A percentile compares a stretch with the other conserved stretches of the same genome.
phyloP scores from a whole-genome alignment of 257 asterid genomes.

The Striga asiatica region DNA sequence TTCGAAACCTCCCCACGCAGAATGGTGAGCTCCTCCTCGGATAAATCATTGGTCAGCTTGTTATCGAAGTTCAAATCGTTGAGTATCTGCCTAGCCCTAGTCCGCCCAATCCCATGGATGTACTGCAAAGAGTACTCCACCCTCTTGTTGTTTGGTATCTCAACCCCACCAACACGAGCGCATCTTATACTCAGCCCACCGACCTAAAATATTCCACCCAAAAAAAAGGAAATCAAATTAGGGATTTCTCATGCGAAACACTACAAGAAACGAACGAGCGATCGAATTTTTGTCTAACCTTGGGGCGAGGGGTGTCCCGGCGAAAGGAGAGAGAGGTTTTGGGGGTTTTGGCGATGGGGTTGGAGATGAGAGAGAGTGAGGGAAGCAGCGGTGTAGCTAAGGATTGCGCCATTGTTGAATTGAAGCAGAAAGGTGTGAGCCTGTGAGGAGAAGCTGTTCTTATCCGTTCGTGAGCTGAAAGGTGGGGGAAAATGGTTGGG shows the following conservation, averaged over 20 bases:
- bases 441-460: no score
- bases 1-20: slow-evolving; percentile 89
- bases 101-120: slow-evolving; percentile 93
- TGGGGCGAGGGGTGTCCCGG: slow-evolving; percentile 26
- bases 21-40: slow-evolving; percentile 84
- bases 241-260: not conserved
- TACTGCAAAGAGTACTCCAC: slow-evolving; percentile 84
- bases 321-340: slow-evolving; percentile 36
- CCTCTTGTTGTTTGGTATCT: slow-evolving; percentile 91
- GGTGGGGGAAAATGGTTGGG: no score
- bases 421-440: no score
- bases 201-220: slow-evolving; percentile 31
- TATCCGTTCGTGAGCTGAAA: no score
- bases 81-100: slow-evolving; percentile 52
- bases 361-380: slow-evolving; percentile 53
- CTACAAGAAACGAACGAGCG: not conserved
- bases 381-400: slow-evolving; percentile 67
- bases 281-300: slow-evolving; percentile 39
- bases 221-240: not conserved
- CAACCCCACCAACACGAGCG: slow-evolving; percentile 99
- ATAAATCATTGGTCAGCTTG: slow-evolving; percentile 64
- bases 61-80: slow-evolving; percentile 65
- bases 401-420: slow-evolving; percentile 54
- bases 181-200: slow-evolving; percentile 71
- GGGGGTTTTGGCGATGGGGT: slow-evolving; percentile 25